phyloP scores from a whole-genome alignment of 2,329 filamentous ascomycete genomes.

The Botrytis deweyae region DNA sequence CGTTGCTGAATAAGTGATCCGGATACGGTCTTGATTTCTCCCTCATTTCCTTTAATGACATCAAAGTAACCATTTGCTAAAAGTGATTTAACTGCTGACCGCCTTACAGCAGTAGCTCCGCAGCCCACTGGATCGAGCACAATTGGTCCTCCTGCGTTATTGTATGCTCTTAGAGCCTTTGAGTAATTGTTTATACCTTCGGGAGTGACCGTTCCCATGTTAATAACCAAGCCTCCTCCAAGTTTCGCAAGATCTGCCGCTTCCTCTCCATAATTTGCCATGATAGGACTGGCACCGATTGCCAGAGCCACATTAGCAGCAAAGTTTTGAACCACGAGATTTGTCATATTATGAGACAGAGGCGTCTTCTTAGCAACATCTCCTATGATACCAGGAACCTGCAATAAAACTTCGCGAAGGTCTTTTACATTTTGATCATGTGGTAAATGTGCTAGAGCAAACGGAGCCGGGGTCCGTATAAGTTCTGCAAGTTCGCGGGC shows the following conservation, averaged over 20 bases:
- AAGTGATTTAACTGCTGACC: conserved; percentile 67
- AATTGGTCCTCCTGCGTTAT: conserved; percentile 69
- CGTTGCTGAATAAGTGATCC: conserved; percentile 64
- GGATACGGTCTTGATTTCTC: conserved; percentile 75
- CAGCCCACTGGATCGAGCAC: conserved; percentile 89
- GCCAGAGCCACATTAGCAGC: conserved; percentile 86
- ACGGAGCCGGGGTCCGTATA: conserved; percentile 44
- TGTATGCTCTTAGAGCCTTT: conserved; percentile 78
- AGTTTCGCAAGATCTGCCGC: conserved; percentile 75
- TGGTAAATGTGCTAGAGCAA: conserved; percentile 27
- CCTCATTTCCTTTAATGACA: conserved; percentile 92
- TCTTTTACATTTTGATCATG: conserved; percentile 28
- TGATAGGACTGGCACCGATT: conserved; percentile 86
- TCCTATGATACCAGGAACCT: conserved; percentile 49
- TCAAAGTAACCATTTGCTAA: conserved; percentile 75
- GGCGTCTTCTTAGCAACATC: conserved; percentile 64
- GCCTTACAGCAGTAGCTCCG: conserved; percentile 74
- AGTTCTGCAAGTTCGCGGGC: conserved; percentile 58
- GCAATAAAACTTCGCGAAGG: conserved; percentile 31
- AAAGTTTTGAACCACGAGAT: conserved; percentile 92
- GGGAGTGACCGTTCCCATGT: conserved; percentile 89
- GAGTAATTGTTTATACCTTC: conserved; percentile 71
- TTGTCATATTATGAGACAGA: conserved; percentile 95
- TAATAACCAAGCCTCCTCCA: conserved; percentile 79
- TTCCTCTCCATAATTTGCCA: conserved; percentile 85